Percentiles rank a stretch among this genome's conserved stretches.
Evolutionary conservation across 768 basidiomycete species (phyloP).

Genomic region (Tricholomella constricta): DNA sequence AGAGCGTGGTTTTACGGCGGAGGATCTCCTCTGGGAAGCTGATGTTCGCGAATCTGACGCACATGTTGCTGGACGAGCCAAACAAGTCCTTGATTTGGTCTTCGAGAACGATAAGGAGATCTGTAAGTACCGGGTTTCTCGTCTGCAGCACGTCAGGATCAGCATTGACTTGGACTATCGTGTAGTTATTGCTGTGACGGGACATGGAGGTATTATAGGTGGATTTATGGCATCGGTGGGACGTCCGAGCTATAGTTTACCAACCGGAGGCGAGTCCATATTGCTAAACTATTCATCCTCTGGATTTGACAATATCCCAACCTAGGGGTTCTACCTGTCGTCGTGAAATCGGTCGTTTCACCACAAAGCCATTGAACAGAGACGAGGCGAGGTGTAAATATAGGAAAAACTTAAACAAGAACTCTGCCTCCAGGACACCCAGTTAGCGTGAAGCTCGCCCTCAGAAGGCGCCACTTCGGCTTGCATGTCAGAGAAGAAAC

Average conservation of each 20-base stretch:
- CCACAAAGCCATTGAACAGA: too few relatives aligned
- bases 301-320: not conserved
- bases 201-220: conserved; percentile 64
- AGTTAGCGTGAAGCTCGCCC: too few relatives aligned
- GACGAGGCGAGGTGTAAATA: too few relatives aligned
- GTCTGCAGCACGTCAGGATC: not conserved
- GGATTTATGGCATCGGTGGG: conserved; percentile 52
- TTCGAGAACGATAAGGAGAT: conserved; percentile 47
- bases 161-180: not conserved
- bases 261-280: conserved; percentile 64
- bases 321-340: conserved; percentile 18
- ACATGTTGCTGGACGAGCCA: conserved; percentile 51
- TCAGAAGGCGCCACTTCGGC: too few relatives aligned
- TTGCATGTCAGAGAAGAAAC: too few relatives aligned
- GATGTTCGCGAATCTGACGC: conserved; percentile 53
- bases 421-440: too few relatives aligned
- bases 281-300: not conserved
- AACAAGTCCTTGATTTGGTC: conserved; percentile 52
- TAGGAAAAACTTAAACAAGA: too few relatives aligned
- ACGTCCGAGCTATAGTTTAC: conserved; percentile 46
- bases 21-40: conserved; percentile 61
- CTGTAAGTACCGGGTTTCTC: conserved; percentile 39
- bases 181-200: conserved; percentile 68
- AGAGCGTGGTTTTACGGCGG: conserved; percentile 60
- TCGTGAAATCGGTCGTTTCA: conserved; percentile 12